Base-by-base conservation (phyloP, 257 asterid genomes). In the Solanum pennellii region DNA sequence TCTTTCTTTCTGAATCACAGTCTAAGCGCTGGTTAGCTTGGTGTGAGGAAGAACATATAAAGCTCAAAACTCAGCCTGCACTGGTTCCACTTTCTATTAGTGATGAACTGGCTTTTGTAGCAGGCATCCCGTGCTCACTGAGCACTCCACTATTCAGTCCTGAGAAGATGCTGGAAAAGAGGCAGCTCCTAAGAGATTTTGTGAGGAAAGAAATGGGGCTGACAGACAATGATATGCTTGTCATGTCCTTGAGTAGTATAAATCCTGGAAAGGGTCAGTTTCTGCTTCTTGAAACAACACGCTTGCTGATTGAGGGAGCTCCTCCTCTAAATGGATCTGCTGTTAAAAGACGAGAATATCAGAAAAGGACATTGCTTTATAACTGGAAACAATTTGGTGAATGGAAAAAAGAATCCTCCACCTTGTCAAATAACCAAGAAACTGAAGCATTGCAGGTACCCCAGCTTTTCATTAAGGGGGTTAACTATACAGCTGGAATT, bases 261-360 rank as follows among this genome's bases (percentile, higher is more conserved):
- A 97, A 94, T 87, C 99, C 99, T 5, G 98, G 98, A 86, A 97
- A 97, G 92, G 99, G 99, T 87, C 99, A 97, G 89, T 88, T 92
- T 74, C 88, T 94, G 91, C 94, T 97, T 88, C 93, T 97, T 86
- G 99, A 97, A 89, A 92, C 99, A 2, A 93, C 95, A 6, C 94
- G 92, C 31, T 86, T 93, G 87, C 74, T 94, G 90, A 87, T 91
- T 49, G 96, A 93, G 87, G 89, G 89, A 25, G 93, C 89, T 62
- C 86, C 88, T 66, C 82, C 88, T 83, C 83, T 88, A 85, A 90
- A 88, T 29, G 87, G 29, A 75, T 89, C 92, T 35, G 89, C 73
- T 39, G 42, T 86, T 71, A 88, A 90, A 65, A 91, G 88, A 86
- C 94, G 90, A 60, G 96, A 93, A 89, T 92, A 92, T 89, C 87